Base-by-base conservation (phyloP, 768 basidiomycete species). In the Lyophyllum decastes region DNA sequence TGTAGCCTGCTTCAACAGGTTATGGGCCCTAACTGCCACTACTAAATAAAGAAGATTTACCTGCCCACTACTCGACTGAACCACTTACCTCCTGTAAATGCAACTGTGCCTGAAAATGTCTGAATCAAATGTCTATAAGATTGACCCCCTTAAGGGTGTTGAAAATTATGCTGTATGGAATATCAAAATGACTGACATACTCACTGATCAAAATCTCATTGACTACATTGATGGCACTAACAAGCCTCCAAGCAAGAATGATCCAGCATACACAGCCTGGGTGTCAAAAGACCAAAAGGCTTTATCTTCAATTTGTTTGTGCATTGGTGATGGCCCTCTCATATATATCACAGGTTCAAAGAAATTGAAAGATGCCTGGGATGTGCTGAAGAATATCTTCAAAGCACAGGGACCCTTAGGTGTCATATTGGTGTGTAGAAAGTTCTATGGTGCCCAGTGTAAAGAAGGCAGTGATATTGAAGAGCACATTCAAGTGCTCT, bases 391-490 rank as follows among this genome's bases (percentile, higher is more conserved):
- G n/a, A 55, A 58, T 1, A 70, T 70, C 30, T 72, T 70, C 47
- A 69, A 72, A 58, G 54, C 65, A 2, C 51, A 58, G 27, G 72
- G 75, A 6, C 50, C 67, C 11, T 59, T 72, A 8, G 69, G 67
- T 3, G 64, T 73, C 16, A 55, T 73, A 0, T 54, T 59, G 3
- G 50, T 65, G 26, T 64, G 63, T 25, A 59, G 70, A 12, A 68
- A 70, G 51, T 54, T 75, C 54, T 69, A 64, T 41, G 59, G 66
- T 1, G 52, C 64, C 12, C 52, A 62, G 19, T 70, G 67, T 44
- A 63, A 66, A 24, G 75, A 76, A 10, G 68, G 60, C 8, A 58
- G 62, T 19, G 64, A 70, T 47, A 66, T 78, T 34, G 67, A 71
- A 21, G 68, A 68, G 47, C 73, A 75, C 55, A 65, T 76, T 22